Evolutionary conservation across 495 filamentous ascomycete genomes (phyloP), one percentile per base, ranked within the genome.

Genomic region (Hypoxylon subgilvum): DNA sequence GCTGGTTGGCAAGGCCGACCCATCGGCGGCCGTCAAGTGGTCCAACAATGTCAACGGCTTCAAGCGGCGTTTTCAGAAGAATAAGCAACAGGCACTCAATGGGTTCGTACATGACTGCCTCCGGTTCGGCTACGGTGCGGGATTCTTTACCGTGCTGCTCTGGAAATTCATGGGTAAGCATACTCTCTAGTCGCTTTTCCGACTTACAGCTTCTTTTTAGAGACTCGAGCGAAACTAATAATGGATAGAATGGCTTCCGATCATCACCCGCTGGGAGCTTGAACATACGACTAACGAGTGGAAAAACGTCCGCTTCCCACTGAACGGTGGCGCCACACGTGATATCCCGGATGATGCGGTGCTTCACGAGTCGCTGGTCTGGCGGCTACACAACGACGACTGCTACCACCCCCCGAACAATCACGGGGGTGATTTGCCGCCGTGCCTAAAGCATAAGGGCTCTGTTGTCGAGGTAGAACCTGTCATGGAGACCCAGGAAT

Each of bases 311-410:
- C 62, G 62, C 21, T 63, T 66, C 22, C 88, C 87, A 0, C 69
- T 89, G 12, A 87, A 87, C 4, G 27, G 12, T 7, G 88, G 87
- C 14, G 84, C 86, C 50, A 76, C 82, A 1, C 80, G 88, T 2
- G 88, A 90, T 65, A 86, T 91, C 19, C 88, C 88, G 0, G 70
- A 78, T 7, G 75, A 82, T 59, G 86, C 84, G 1, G 76, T 81
- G 41, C 78, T 90, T 1, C 88, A 91, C 63, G 72, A 81, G 25
- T 84, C 80, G 7, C 86, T 86, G 2, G 76, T 90, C 21, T 77
- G 74, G 45, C 75, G 88, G 6, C 83, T 90, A 83, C 61, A 82
- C 31, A 77, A 76, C 3, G 70, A 88, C 51, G 63, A 72, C 0
- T 75, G 64, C 0, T 91, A 90, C 63, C 74, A 84, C 0, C 88